phyloP scores from a whole-genome alignment of 2,329 filamentous ascomycete genomes.

The Teratosphaeria gauchensis region DNA sequence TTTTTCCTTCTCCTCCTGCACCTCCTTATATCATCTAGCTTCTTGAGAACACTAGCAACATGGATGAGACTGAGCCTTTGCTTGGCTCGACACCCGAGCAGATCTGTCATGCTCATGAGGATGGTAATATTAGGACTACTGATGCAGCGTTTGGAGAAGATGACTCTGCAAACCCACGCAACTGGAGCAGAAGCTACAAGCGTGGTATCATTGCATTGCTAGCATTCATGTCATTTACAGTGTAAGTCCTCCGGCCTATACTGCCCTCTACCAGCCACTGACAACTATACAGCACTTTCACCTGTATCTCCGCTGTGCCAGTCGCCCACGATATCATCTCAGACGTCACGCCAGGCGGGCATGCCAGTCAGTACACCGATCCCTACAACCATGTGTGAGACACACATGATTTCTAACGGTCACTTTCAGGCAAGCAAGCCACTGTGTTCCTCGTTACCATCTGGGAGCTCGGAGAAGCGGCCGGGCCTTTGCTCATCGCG shows the following conservation, averaged over 20 bases:
- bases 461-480: constrained; percentile 41
- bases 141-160: background rate
- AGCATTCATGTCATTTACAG: constrained; percentile 47
- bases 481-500: constrained; percentile 36
- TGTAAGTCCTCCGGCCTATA: constrained; percentile 30
- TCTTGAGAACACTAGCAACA: background rate
- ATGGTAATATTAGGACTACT: background rate
- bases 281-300: constrained; percentile 18
- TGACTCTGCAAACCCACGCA: constrained; percentile 43
- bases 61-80: background rate
- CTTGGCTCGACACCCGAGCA: background rate
- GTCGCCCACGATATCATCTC: constrained; percentile 18
- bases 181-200: constrained; percentile 43
- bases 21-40: background rate
- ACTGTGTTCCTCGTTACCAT: constrained; percentile 32
- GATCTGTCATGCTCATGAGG: background rate
- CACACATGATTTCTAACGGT: too few relatives aligned
- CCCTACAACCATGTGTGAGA: too few relatives aligned
- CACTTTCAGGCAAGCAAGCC: background rate
- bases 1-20: background rate
- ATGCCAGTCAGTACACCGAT: constrained; percentile 11
- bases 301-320: constrained; percentile 23
- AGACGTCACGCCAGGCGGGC: constrained; percentile 13
- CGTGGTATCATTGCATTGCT: constrained; percentile 46
- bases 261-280: background rate